Evolutionary conservation across 2,329 filamentous ascomycete genomes (phyloP), one percentile per base, ranked within the genome.

Genomic region (Diplodia scrobiculata): DNA sequence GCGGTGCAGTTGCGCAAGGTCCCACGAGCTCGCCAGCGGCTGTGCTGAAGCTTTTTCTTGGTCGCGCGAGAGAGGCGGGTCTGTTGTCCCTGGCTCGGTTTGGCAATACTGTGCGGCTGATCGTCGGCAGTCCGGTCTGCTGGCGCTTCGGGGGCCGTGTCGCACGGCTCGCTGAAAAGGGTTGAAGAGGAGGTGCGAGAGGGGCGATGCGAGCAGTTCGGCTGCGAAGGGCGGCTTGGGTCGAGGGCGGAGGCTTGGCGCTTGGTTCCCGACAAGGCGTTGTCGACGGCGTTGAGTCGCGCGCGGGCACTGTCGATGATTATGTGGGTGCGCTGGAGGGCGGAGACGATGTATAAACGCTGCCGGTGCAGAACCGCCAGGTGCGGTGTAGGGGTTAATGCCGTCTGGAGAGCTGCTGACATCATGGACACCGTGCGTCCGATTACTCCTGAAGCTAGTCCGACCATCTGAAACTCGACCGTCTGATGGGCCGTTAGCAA

Each of bases 31-130:
- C 65, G 65, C 65, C 65, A 66, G 65, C 65, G 65, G n/a, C 29
- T 62, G 34, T 66, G 55, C 27, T 66, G 54, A 21, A 66, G 48
- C 27, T 62, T 66, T 58, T 66, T 66, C 34, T 54, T 66, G 17
- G 47, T 45, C 7, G 54, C 25, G n/a, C 63, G 63, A 7, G 38
- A 29, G 17, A 66, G 63, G 3, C 29, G 34, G 21, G 14, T 27
- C 2, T 38, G 63, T 36, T 47, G 29, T 10, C 36, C 19, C 14
- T 51, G 62, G n/a, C 10, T 52, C 38, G 45, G n/a, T 14, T 38
- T 51, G 19, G 25, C 50, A 21, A 17, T 65, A 29, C 36, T n/a
- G 19, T 47, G 19, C 63, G 34, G 41, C 45, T 50, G 41, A 62
- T 50, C 13, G 58, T 62, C 41, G 47, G 53, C 52, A 11, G 32